phyloP scores from a whole-genome alignment of 2,329 filamentous ascomycete species.

The Didymellaceae sp. region DNA sequence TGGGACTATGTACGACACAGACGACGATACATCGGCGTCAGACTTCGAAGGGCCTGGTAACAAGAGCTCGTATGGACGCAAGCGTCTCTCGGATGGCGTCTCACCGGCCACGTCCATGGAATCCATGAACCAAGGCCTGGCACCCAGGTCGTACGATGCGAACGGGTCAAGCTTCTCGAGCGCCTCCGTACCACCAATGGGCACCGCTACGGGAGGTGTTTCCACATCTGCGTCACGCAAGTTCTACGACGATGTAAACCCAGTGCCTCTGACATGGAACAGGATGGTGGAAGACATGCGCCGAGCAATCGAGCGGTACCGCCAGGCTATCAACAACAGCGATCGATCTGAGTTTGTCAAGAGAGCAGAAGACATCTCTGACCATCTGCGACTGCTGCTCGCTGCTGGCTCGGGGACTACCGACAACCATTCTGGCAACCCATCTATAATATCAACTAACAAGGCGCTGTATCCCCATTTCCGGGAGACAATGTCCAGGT shows the following conservation, averaged over 20 bases:
- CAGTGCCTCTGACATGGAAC: conserved; percentile 85
- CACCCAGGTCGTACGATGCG: conserved; percentile 58
- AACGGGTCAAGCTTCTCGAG: conserved; percentile 55
- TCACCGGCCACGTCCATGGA: conserved; percentile 92
- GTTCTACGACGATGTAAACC: conserved; percentile 89
- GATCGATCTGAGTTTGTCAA: conserved; percentile 90
- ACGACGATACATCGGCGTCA: conserved; percentile 82
- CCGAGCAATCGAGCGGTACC: conserved; percentile 84
- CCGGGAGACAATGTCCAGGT: conserved; percentile 99
- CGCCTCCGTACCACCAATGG: conserved; percentile 55
- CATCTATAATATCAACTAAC: conserved; percentile 98
- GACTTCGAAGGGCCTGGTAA: conserved; percentile 81
- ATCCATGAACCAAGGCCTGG: conserved; percentile 76
- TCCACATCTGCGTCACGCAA: conserved; percentile 68
- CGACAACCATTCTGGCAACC: conserved; percentile 97
- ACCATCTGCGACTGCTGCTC: conserved; percentile 90
- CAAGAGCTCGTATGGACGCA: conserved; percentile 72
- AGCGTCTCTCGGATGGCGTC: conserved; percentile 71
- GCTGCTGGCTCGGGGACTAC: conserved; percentile 96
- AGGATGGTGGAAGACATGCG: conserved; percentile 92
- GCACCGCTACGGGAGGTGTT: conserved; percentile 56
- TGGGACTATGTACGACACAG: conserved; percentile 85
- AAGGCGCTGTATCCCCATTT: conserved; percentile 97
- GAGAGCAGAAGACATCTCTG: conserved; percentile 96
- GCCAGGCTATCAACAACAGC: conserved; percentile 83